Evolutionary conservation across 2,329 filamentous ascomycete genomes (phyloP).

Genomic region (Fusarium fracticaudum): DNA sequence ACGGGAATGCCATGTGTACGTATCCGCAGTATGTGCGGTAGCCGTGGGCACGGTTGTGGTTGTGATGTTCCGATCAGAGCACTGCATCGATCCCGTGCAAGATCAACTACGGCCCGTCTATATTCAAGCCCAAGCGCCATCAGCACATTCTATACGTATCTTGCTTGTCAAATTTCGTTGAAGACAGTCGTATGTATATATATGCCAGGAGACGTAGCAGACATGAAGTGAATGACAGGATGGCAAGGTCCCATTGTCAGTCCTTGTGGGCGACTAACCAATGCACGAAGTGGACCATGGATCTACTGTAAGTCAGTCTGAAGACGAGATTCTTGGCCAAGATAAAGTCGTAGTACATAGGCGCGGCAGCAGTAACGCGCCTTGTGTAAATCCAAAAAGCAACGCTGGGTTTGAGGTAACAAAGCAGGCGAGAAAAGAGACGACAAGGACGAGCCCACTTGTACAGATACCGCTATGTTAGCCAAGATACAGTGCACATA

Average conservation of each 20-base stretch:
- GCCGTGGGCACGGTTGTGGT: slow-evolving; percentile 26
- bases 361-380: slow-evolving; percentile 31
- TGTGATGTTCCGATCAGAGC: slow-evolving; percentile 23
- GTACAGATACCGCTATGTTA: slow-evolving; percentile 8
- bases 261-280: slow-evolving; percentile 31
- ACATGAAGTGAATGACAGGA: slow-evolving; percentile 26
- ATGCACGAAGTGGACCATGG: slow-evolving; percentile 33
- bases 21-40: slow-evolving; percentile 23
- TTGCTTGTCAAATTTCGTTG: slow-evolving; percentile 13
- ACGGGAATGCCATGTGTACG: slow-evolving; percentile 37
- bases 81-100: slow-evolving; percentile 34
- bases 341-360: not conserved
- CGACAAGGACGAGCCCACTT: slow-evolving; percentile 22
- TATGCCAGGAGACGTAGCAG: slow-evolving; percentile 31
- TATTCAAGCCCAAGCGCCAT: slow-evolving; percentile 32
- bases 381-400: slow-evolving; percentile 39
- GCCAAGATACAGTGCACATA: slow-evolving; percentile 7
- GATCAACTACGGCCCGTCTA: slow-evolving; percentile 26
- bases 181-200: slow-evolving; percentile 11
- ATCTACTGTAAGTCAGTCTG: slow-evolving; percentile 31
- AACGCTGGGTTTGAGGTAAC: slow-evolving; percentile 27
- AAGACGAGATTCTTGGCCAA: slow-evolving; percentile 17
- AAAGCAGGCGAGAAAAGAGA: slow-evolving; percentile 43
- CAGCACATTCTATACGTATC: slow-evolving; percentile 22
- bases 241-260: slow-evolving; percentile 13